phyloP scores from a whole-genome alignment of 768 basidiomycete genomes.

The Amanita thiersii region DNA sequence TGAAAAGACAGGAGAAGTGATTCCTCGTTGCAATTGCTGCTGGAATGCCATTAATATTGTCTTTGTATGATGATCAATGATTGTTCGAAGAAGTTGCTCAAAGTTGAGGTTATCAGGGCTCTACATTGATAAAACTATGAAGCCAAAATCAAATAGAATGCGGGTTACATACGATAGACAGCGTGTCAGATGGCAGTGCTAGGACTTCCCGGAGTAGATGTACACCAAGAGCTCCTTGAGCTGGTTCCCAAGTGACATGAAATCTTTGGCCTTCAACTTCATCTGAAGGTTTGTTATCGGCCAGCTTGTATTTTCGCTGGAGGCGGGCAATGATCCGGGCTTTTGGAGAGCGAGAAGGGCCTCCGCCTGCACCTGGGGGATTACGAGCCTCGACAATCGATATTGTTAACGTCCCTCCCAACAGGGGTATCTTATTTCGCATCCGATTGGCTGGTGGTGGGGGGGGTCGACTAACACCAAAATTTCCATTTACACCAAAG shows the following conservation, averaged over 20 bases:
- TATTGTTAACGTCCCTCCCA: constrained; percentile 70
- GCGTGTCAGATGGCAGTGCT: constrained; percentile 28
- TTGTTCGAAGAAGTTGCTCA: constrained; percentile 53
- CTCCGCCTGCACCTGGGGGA: constrained; percentile 26
- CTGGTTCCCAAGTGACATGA: constrained; percentile 72
- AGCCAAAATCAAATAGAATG: background rate
- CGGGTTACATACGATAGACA: constrained; percentile 49
- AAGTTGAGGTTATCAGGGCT: constrained; percentile 67
- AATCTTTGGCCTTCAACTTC: constrained; percentile 65
- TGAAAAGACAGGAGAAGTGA: constrained; percentile 50
- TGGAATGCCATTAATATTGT: constrained; percentile 54
- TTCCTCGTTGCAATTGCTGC: constrained; percentile 42
- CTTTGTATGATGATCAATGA: constrained; percentile 59
- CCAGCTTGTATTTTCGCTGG: constrained; percentile 58
- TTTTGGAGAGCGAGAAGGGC: constrained; percentile 45
- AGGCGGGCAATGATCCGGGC: constrained; percentile 51
- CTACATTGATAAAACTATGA: constrained; percentile 24
- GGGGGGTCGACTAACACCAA: constrained; percentile 19
- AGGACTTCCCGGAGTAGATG: constrained; percentile 40
- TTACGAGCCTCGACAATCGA: constrained; percentile 52
- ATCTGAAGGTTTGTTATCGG: constrained; percentile 52
- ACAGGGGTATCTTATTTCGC: constrained; percentile 40
- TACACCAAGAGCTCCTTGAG: constrained; percentile 57
- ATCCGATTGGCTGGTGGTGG: constrained; percentile 19
- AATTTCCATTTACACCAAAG: background rate